Evolutionary conservation across 768 basidiomycete genomes (phyloP), one percentile per base, ranked within the genome.

Genomic region (Leccinum sublutescens): DNA sequence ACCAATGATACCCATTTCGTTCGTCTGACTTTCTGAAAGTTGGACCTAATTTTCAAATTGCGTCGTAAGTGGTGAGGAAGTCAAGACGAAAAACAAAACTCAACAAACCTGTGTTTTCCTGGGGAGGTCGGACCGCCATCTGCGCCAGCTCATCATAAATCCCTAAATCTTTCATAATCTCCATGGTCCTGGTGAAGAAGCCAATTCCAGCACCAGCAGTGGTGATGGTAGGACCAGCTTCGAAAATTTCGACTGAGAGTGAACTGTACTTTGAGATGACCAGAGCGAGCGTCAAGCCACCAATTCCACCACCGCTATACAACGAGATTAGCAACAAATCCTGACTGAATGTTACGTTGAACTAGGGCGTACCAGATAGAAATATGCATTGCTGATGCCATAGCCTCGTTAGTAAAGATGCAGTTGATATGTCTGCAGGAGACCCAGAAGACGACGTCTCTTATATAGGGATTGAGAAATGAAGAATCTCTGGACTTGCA

Each of bases 181-280:
- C 74, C 75, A 77, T 78, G 73, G 63, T 71, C 76, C 83, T 79
- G n/a, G 77, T 76, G 63, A 77, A 85, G 11, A 86, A 61, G 3
- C 68, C 71, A 47, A 82, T 75, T 2, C 80, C 80, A n/a, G 79
- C 80, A 6, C 81, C 80, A 52, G 78, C 67, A 33, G 79, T 77
- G 3, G 74, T 72, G 40, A 82, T 71, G 19, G 66, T 64, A 0
- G 75, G 62, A 2, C 79, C 70, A 7, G 76, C 70, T 55, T 82
- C 80, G 59, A 78, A 82, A 12, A 81, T 58, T 14, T 76, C 72
- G 5, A 81, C 68, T 0, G 74, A 68, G 11, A 74, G 60, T 1
- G 60, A 64, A 51, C 60, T 57, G 48, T 66, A 57, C 45, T 70
- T 69, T 1, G 62, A 63, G 21, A 78, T 56, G 0, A 72, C 68